A percentile compares a stretch with the other conserved stretches of the same genome.
Conservation (phyloP, 805 yeast species). For the Myxozyma melibiosi region DNA sequence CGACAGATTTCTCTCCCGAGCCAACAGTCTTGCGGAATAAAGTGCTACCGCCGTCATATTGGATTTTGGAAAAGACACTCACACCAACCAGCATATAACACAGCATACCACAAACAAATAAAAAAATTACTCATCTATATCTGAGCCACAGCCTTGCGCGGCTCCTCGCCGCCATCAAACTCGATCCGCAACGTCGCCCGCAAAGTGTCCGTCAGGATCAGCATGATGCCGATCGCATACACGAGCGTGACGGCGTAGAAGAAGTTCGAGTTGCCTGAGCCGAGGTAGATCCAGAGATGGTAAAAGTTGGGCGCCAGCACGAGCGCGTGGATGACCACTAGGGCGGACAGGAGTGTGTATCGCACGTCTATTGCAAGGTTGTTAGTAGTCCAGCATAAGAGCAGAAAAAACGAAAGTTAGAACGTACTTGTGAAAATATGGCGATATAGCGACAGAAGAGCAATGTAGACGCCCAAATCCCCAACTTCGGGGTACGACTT, state of each 20-base stretch:
- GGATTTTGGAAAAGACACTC: conserved; percentile 24
- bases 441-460: conserved; percentile 51
- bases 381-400: conserved; percentile 15
- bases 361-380: conserved; percentile 39
- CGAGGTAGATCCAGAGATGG: conserved; percentile 90
- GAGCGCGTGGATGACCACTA: conserved; percentile 59
- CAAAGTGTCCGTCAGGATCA: conserved; percentile 70
- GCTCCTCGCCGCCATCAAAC: conserved; percentile 52
- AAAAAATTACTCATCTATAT: conserved; percentile 38
- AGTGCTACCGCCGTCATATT: conserved; percentile 27
- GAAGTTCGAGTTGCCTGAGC: conserved; percentile 94
- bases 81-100: background rate
- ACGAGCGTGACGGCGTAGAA: conserved; percentile 91
- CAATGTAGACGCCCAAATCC: conserved; percentile 63
- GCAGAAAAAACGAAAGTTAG: background rate
- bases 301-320: conserved; percentile 85
- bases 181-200: conserved; percentile 80
- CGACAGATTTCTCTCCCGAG: conserved; percentile 23
- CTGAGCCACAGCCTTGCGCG: conserved; percentile 50
- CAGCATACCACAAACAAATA: background rate
- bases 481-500: conserved; percentile 86
- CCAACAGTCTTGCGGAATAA: conserved; percentile 18
- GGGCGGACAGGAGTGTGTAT: conserved; percentile 52
- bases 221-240: conserved; percentile 68
- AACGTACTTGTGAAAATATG: conserved; percentile 42